Percentiles rank a stretch among this genome's conserved stretches.
These are phyloP conservation scores for Fusarium phyllophilum DNA, from an alignment of 2,329 filamentous ascomycete genomes.

Conservation along the genomic window DNA sequence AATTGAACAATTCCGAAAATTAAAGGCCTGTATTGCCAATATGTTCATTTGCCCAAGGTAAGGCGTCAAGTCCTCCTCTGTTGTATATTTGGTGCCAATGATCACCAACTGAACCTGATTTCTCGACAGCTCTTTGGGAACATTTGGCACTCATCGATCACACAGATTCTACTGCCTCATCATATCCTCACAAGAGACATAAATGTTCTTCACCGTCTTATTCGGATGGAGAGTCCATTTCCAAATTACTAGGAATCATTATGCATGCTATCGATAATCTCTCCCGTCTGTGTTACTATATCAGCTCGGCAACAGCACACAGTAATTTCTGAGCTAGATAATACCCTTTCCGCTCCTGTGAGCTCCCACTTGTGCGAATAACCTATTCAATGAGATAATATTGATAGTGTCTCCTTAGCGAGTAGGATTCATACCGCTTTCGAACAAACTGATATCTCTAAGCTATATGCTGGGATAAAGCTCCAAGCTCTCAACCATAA, in stretches of 20 bases:
- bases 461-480: not conserved
- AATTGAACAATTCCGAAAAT: too few relatives aligned
- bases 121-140: not conserved
- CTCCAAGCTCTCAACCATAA: not conserved
- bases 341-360: not conserved
- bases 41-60: not conserved
- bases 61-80: not conserved
- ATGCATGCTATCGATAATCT: too few relatives aligned
- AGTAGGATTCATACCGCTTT: not conserved
- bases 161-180: accelerated
- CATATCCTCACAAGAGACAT: accelerated
- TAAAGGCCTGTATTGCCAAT: accelerated
- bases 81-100: too few relatives aligned
- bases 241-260: not conserved
- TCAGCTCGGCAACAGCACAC: not conserved
- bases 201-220: accelerated
- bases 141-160: not conserved
- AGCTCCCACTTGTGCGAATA: not conserved
- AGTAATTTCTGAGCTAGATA: not conserved
- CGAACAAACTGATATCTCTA: not conserved
- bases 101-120: not conserved
- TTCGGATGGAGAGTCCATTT: not conserved
- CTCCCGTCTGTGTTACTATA: not conserved
- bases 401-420: too few relatives aligned
- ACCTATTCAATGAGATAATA: accelerated